Conservation (phyloP, 176 grass and related monocot species). For the Tuctoria greenei region DNA sequence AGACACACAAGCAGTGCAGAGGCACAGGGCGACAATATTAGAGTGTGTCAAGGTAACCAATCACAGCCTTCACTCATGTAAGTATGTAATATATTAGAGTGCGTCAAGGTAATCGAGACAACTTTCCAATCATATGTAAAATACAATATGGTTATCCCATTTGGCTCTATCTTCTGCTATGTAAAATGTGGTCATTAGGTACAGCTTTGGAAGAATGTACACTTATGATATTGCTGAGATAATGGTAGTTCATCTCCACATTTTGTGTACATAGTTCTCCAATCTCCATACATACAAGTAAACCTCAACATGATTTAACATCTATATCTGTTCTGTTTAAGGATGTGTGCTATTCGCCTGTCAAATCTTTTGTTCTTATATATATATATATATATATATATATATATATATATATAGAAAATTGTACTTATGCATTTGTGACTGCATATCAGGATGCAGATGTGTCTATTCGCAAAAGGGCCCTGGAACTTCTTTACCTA, state of each 20-base stretch:
- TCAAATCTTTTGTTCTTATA: slow-evolving; percentile 17
- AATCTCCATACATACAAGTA: neutral
- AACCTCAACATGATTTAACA: neutral
- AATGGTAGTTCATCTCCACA: slow-evolving; percentile 10
- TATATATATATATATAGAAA: too few species aligned
- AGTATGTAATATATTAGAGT: too few species aligned
- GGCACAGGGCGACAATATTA: slow-evolving; percentile 88
- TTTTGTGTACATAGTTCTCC: neutral
- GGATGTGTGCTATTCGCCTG: neutral
- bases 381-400: too few species aligned
- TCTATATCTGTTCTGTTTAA: neutral
- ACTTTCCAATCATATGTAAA: neutral
- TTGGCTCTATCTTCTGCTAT: neutral
- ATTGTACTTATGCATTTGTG: slow-evolving; percentile 28
- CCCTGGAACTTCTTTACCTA: slow-evolving; percentile 87
- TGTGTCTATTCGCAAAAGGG: slow-evolving; percentile 98
- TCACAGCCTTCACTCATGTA: neutral
- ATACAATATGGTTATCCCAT: neutral
- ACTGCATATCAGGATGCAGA: slow-evolving; percentile 79
- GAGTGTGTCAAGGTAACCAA: slow-evolving; percentile 93
- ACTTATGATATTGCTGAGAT: neutral
- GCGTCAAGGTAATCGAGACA: neutral
- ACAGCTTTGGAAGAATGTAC: neutral
- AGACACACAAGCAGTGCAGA: slow-evolving; percentile 93
- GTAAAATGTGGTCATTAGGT: neutral